Conservation (phyloP, 495 filamentous ascomycete species). For the Saxophila tyrrhenica region DNA sequence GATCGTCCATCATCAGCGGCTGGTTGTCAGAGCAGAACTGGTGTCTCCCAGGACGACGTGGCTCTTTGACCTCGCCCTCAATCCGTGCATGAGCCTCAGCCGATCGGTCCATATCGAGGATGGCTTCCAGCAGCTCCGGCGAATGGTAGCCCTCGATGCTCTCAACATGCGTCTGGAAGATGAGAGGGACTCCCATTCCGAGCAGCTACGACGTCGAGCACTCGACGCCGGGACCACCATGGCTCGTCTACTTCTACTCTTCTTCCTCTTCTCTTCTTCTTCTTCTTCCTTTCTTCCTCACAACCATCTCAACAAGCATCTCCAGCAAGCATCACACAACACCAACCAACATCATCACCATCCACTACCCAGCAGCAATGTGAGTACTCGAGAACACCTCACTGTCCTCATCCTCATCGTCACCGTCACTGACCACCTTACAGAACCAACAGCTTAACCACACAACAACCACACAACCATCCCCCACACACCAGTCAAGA, state of each 20-base stretch:
- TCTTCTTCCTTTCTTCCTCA: neutral
- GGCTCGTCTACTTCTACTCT: neutral
- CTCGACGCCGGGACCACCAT: neutral
- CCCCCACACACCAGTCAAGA: neutral
- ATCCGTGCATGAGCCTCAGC: no score
- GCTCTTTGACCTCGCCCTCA: neutral
- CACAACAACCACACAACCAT: neutral
- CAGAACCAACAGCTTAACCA: neutral
- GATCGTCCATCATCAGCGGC: neutral
- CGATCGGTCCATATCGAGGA: neutral
- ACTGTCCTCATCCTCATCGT: neutral
- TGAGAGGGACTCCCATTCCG: neutral
- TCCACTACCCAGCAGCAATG: neutral
- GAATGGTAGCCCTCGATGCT: neutral
- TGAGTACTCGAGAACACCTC: neutral
- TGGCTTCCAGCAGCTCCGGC: neutral
- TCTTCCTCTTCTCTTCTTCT: slow-evolving; percentile 3
- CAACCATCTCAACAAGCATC: neutral
- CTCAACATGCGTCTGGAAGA: neutral
- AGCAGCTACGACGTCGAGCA: neutral
- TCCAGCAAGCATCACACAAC: slow-evolving; percentile 1
- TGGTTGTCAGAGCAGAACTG: neutral
- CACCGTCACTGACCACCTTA: neutral
- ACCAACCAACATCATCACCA: neutral
- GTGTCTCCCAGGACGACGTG: neutral